phyloP scores from a whole-genome alignment of 2,329 filamentous ascomycete genomes.

The Ophiostoma sp. region DNA sequence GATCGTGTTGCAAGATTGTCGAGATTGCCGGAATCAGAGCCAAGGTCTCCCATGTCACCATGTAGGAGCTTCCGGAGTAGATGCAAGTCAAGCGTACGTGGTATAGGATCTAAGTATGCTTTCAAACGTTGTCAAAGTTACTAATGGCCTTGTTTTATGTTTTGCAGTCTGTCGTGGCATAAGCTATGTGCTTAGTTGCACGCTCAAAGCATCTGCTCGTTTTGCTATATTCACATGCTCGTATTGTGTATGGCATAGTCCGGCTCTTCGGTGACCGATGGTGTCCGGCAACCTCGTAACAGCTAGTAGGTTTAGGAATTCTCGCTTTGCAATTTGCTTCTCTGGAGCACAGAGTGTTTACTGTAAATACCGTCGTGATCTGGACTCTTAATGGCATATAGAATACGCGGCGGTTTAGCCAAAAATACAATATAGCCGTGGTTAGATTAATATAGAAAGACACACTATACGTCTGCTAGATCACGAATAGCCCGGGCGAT shows the following conservation, averaged over 20 bases:
- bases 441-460: neutral
- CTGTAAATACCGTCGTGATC: neutral
- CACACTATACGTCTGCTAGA: neutral
- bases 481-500: neutral
- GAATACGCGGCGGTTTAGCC: neutral
- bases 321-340: neutral
- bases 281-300: neutral
- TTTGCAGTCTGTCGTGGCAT: neutral
- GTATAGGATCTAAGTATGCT: neutral
- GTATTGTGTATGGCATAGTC: neutral
- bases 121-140: too few species aligned
- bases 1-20: conserved; percentile 2
- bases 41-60: neutral
- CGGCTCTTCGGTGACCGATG: neutral
- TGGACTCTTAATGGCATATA: neutral
- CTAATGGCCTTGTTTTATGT: neutral
- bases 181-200: neutral
- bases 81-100: neutral
- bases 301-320: neutral
- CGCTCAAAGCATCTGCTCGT: neutral
- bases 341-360: neutral
- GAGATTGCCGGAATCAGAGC: conserved; percentile 5
- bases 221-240: neutral
- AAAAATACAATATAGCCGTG: neutral
- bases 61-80: neutral